Conservation (phyloP, 495 filamentous ascomycete genomes). For the Parachaetomium inaequale region DNA sequence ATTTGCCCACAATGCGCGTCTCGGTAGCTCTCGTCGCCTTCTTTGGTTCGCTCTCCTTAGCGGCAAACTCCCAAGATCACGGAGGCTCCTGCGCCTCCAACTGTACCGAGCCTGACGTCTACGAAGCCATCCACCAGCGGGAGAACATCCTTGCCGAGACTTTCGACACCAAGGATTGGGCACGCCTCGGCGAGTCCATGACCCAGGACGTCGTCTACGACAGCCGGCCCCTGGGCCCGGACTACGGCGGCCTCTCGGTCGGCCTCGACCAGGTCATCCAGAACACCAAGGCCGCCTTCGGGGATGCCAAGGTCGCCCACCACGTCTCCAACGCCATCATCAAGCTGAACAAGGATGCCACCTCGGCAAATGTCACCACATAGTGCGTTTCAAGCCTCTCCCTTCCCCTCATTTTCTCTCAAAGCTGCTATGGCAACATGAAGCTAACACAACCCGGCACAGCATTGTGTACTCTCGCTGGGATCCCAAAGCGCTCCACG, state of each 20-base stretch:
- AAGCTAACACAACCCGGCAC: neutral
- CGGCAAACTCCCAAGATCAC: too few relatives aligned
- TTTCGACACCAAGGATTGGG: conserved; percentile 12
- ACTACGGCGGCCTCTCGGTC: conserved; percentile 12
- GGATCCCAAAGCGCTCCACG: conserved; percentile 6
- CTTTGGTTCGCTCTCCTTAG: too few relatives aligned
- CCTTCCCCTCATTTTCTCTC: too few relatives aligned
- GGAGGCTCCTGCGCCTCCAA: too few relatives aligned
- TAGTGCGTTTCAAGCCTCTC: too few relatives aligned
- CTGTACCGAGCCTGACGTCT: conserved; percentile 4
- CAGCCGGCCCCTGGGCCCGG: conserved; percentile 5
- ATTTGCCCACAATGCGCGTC: too few relatives aligned
- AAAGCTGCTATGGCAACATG: neutral
- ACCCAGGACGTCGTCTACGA: conserved; percentile 11
- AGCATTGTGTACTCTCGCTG: conserved; percentile 10
- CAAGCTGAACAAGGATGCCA: neutral
- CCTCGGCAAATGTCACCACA: conserved; percentile 12
- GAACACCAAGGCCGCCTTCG: conserved; percentile 1
- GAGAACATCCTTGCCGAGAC: conserved; percentile 6
- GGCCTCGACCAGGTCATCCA: conserved; percentile 10
- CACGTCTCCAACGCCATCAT: conserved; percentile 13
- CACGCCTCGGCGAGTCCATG: neutral
- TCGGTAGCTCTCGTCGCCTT: too few relatives aligned
- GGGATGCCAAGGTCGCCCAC: conserved; percentile 7
- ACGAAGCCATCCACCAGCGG: conserved; percentile 13